A percentile compares a stretch with the other conserved stretches of the same genome.
Evolutionary conservation across 805 yeast species (phyloP).

Genomic region (Ogataea henricii): DNA sequence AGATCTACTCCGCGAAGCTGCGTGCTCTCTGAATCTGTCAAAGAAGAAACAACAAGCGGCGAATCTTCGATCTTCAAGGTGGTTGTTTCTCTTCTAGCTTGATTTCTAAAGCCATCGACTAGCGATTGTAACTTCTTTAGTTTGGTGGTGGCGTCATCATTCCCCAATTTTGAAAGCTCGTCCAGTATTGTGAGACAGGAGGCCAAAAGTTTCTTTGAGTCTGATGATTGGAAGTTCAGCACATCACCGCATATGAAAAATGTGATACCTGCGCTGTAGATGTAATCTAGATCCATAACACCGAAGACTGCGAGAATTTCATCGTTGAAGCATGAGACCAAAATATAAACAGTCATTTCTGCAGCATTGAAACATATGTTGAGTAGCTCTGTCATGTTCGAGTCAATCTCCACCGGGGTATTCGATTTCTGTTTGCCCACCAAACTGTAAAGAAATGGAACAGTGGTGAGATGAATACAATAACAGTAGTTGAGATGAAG

Average conservation of each 20-base stretch:
- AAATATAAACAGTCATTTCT: slow-evolving; percentile 24
- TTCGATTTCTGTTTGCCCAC: slow-evolving; percentile 21
- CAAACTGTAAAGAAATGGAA: slow-evolving; percentile 29
- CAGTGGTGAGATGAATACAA: slow-evolving; percentile 32
- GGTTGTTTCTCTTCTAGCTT: background rate
- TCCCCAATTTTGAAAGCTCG: slow-evolving; percentile 24
- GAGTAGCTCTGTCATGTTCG: slow-evolving; percentile 23
- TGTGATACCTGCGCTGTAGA: slow-evolving; percentile 29
- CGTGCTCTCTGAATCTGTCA: background rate
- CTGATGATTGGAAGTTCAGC: slow-evolving; percentile 17
- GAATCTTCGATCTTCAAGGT: background rate
- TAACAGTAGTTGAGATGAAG: slow-evolving; percentile 31
- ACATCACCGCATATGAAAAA: slow-evolving; percentile 33
- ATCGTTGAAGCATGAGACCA: slow-evolving; percentile 22
- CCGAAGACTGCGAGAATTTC: slow-evolving; percentile 29
- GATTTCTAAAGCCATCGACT: slow-evolving; percentile 19
- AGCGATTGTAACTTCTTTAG: slow-evolving; percentile 19
- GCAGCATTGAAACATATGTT: slow-evolving; percentile 32
- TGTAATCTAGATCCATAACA: slow-evolving; percentile 33
- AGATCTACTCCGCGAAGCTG: slow-evolving; percentile 1
- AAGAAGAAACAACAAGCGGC: background rate
- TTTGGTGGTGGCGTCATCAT: slow-evolving; percentile 24
- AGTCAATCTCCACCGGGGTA: slow-evolving; percentile 15
- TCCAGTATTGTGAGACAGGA: slow-evolving; percentile 23
- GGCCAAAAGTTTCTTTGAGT: slow-evolving; percentile 19